phyloP scores from a whole-genome alignment of 2,329 filamentous ascomycete species.

The Cyclaneusma minus region DNA sequence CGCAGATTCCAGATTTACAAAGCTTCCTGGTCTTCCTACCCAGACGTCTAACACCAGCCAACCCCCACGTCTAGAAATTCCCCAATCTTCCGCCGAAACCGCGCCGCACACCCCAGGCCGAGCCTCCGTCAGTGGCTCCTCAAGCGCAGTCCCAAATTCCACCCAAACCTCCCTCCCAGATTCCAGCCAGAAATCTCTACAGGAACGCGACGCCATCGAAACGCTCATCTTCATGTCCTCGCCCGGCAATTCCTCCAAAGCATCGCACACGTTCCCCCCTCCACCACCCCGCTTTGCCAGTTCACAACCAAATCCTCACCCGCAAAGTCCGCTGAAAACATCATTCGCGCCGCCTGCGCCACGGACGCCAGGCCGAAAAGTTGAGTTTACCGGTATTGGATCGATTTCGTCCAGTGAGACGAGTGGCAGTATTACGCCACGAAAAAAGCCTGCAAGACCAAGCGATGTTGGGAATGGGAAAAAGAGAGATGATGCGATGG shows the following conservation, averaged over 20 bases:
- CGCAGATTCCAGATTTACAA: conserved; percentile 4
- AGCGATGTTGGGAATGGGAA: conserved; percentile 7
- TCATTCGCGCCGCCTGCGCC: conserved; percentile 12
- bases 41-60: too few relatives aligned
- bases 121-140: too few relatives aligned
- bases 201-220: conserved; percentile 71
- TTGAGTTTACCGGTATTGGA: conserved; percentile 11
- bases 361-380: conserved; percentile 10
- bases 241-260: conserved; percentile 52
- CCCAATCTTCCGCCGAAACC: conserved; percentile 14
- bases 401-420: too few relatives aligned
- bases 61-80: too few relatives aligned
- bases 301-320: conserved; percentile 12
- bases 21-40: too few relatives aligned
- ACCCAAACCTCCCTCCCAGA: conserved; percentile 44
- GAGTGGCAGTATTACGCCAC: conserved; percentile 8
- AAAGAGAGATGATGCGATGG: conserved; percentile 12
- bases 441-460: conserved; percentile 4
- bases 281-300: conserved; percentile 13
- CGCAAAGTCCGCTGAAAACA: conserved; percentile 15
- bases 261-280: conserved; percentile 37
- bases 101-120: too few relatives aligned
- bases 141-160: too few relatives aligned
- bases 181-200: conserved; percentile 45
- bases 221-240: conserved; percentile 71